These are phyloP conservation scores for Talaromyces ruber DNA, from an alignment of 495 filamentous ascomycete genomes.

Conservation along the genomic window DNA sequence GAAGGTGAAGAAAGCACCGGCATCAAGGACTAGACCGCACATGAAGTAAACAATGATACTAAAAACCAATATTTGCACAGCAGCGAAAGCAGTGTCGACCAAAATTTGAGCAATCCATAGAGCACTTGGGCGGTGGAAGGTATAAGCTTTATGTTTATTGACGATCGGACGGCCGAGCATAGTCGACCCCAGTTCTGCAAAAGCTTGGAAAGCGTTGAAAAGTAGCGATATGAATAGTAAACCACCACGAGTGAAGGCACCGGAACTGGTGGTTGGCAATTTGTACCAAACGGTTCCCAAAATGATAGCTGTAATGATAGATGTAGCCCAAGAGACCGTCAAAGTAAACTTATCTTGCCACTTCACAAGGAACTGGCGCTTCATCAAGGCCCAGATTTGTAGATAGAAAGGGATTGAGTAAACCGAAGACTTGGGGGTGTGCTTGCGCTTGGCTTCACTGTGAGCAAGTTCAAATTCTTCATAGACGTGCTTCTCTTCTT, in stretches of 20 bases:
- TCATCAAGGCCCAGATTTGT: constrained; percentile 75
- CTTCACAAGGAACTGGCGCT: constrained; percentile 75
- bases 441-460: constrained; percentile 64
- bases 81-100: constrained; percentile 47
- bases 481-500: constrained; percentile 53
- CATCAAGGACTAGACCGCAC: constrained; percentile 38
- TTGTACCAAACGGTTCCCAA: constrained; percentile 87
- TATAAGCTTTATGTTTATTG: constrained; percentile 57
- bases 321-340: constrained; percentile 67
- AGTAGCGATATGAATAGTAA: constrained; percentile 90
- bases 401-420: constrained; percentile 74
- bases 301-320: constrained; percentile 69
- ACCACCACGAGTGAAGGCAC: constrained; percentile 76
- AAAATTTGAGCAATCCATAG: constrained; percentile 55
- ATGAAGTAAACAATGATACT: constrained; percentile 57
- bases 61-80: constrained; percentile 57
- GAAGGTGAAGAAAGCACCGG: constrained; percentile 52
- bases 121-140: constrained; percentile 58
- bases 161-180: constrained; percentile 59
- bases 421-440: constrained; percentile 56
- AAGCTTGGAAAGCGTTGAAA: constrained; percentile 78
- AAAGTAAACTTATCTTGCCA: constrained; percentile 75
- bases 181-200: constrained; percentile 63
- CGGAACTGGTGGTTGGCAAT: constrained; percentile 49
- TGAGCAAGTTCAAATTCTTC: constrained; percentile 74